Evolutionary conservation across 495 filamentous ascomycete genomes (phyloP).

Genomic region (Acidomyces sp.): DNA sequence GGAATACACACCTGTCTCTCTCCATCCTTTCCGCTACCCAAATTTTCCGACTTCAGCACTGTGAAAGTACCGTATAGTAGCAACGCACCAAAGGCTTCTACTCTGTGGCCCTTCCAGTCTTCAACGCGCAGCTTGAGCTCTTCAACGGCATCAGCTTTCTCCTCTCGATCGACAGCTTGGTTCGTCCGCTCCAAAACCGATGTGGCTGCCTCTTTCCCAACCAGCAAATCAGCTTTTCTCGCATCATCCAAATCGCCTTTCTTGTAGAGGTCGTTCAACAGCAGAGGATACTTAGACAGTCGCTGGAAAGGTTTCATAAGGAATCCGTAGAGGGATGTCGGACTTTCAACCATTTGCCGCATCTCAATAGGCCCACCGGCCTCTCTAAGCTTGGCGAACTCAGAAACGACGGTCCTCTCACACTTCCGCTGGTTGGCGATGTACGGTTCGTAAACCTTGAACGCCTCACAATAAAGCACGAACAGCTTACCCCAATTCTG

Average conservation of each 20-base stretch:
- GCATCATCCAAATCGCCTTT: constrained; percentile 57
- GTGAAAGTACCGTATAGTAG: constrained; percentile 86
- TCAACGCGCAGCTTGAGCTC: constrained; percentile 79
- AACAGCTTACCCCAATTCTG: constrained; percentile 93
- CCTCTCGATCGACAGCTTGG: constrained; percentile 75
- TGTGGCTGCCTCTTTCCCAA: constrained; percentile 63
- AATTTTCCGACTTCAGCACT: constrained; percentile 68
- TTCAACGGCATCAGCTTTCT: constrained; percentile 61
- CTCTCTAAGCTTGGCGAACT: constrained; percentile 48
- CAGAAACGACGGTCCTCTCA: constrained; percentile 44
- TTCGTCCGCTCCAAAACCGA: constrained; percentile 71
- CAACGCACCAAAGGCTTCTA: constrained; percentile 80
- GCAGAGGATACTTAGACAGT: constrained; percentile 81
- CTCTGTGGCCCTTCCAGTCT: constrained; percentile 88
- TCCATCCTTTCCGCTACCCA: constrained; percentile 39
- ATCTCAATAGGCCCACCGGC: constrained; percentile 41
- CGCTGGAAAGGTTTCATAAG: constrained; percentile 94
- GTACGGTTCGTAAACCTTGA: constrained; percentile 86
- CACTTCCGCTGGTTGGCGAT: constrained; percentile 81
- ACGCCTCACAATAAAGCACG: constrained; percentile 60
- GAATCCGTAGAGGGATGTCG: constrained; percentile 63
- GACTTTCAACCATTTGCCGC: constrained; percentile 49
- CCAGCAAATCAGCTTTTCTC: constrained; percentile 51
- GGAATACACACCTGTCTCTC: constrained; percentile 27
- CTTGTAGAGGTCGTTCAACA: constrained; percentile 79